Evolutionary conservation across 345 rosid species (phyloP), one percentile per base, ranked within the genome.

Genomic region (Noccaea bulbosa): DNA sequence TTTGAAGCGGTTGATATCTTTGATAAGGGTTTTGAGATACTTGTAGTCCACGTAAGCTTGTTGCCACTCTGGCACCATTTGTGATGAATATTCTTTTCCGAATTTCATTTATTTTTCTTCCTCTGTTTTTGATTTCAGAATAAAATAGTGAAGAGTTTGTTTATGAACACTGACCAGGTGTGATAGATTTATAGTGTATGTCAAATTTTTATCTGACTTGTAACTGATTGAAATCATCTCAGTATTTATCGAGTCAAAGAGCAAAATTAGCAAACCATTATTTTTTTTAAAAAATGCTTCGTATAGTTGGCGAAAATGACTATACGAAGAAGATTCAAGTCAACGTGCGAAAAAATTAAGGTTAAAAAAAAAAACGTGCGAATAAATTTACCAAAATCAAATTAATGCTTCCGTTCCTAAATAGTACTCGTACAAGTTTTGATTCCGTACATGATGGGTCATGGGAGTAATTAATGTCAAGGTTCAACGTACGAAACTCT

Each of bases 51-150:
- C 77, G 85, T 82, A 87, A 1, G 87, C 87, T 40, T 83, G 80
- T 32, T 82, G 87, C 96, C 96, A 89, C 79, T 89, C 92, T 11
- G 82, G 87, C 62, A 86, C 88, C 85, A 83, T 81, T 49, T 89
- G 85, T 2, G 85, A 73, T 0, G 37, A 55, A 17, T 81, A 83
- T 38, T 87, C 96, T 71, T 89, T 84, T 15, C 81, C 87, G 27
- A 85, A 89, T 81, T 82, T 87, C 96, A 89, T 87, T 22, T 72
- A 6, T 2, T 47, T 53, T 14, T 1, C 11, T 59, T 22, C 2
- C 11, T 59, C 7, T 59, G 17, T 38, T 59, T 56, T 54, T 43
- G 1, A 0, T 53, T 56, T 45, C 5, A 16, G 22, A 20, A 20
- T 20, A 20, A 20, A 8, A 12, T 44, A 6, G 55, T 8, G 12